A percentile compares a stretch with the other conserved stretches of the same genome.
phyloP scores from a whole-genome alignment of 371 early-diverging fungal species.

The Mucor saturninus region DNA sequence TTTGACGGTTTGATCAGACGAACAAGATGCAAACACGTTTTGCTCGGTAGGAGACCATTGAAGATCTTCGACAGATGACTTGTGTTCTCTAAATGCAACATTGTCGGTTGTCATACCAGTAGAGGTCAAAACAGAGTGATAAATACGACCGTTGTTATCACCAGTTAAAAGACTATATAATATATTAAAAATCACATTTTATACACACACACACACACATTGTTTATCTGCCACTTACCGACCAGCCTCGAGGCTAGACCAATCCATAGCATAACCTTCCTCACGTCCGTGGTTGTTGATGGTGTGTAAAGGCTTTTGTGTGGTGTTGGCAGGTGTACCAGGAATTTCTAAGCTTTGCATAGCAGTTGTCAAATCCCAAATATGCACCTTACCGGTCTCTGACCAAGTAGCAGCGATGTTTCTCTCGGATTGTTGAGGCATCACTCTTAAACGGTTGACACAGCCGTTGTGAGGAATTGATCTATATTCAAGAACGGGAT shows the following conservation, averaged over 20 bases:
- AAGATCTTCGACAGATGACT: slow-evolving; percentile 90
- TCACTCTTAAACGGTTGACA: slow-evolving; percentile 88
- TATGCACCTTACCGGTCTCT: slow-evolving; percentile 91
- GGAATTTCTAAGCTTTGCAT: slow-evolving; percentile 82
- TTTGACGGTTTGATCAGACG: slow-evolving; percentile 88
- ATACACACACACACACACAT: background rate
- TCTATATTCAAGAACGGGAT: slow-evolving; percentile 88
- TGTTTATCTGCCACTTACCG: slow-evolving; percentile 35
- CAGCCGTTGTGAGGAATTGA: slow-evolving; percentile 88
- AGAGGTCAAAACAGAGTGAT: slow-evolving; percentile 71
- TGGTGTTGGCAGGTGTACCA: slow-evolving; percentile 67
- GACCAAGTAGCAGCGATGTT: slow-evolving; percentile 92
- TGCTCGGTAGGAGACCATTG: slow-evolving; percentile 95
- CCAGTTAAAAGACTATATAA: slow-evolving; percentile 82
- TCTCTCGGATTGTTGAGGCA: slow-evolving; percentile 63
- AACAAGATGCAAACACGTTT: slow-evolving; percentile 91
- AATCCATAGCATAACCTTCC: slow-evolving; percentile 97
- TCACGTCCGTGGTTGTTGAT: slow-evolving; percentile 77
- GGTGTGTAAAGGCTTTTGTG: slow-evolving; percentile 76
- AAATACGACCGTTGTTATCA: slow-evolving; percentile 81
- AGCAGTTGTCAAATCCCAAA: slow-evolving; percentile 83
- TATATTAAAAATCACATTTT: background rate
- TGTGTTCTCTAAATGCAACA: slow-evolving; percentile 82
- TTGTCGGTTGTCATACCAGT: slow-evolving; percentile 71
- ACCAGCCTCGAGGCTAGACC: slow-evolving; percentile 76